Conservation (phyloP, 2,329 filamentous ascomycete genomes). For the Trichoderma aggressivum region DNA sequence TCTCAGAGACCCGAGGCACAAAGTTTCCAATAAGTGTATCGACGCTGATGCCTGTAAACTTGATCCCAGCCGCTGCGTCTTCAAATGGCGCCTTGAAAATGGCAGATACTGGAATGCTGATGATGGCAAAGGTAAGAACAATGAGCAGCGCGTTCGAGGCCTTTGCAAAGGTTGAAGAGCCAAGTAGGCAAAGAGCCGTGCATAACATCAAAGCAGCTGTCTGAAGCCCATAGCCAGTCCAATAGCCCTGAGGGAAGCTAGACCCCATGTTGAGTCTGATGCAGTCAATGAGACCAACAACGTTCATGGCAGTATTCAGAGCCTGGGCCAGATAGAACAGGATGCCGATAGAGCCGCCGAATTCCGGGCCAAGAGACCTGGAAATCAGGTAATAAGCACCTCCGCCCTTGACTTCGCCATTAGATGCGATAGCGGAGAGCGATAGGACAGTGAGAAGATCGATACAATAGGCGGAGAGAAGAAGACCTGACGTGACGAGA, state of each 20-base stretch:
- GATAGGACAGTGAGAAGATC: conserved; percentile 83
- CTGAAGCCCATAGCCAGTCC: conserved; percentile 73
- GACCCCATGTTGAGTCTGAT: conserved; percentile 70
- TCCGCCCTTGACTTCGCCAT: conserved; percentile 82
- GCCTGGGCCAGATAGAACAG: conserved; percentile 90
- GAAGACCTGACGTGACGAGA: conserved; percentile 52
- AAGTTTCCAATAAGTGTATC: conserved; percentile 72
- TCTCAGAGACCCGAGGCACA: conserved; percentile 63
- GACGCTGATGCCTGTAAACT: conserved; percentile 74
- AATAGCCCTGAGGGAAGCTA: conserved; percentile 66
- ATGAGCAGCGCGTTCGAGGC: conserved; percentile 74
- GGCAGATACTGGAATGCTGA: conserved; percentile 80
- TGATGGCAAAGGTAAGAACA: conserved; percentile 67
- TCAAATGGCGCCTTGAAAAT: conserved; percentile 65
- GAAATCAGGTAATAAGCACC: conserved; percentile 89
- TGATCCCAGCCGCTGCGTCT: conserved; percentile 58
- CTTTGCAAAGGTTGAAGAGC: conserved; percentile 74
- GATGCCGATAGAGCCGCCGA: conserved; percentile 82
- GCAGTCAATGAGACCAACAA: conserved; percentile 82
- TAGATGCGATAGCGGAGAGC: conserved; percentile 83
- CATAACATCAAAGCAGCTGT: conserved; percentile 69
- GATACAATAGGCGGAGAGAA: conserved; percentile 72
- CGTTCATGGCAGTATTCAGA: conserved; percentile 82
- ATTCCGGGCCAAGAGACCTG: conserved; percentile 79
- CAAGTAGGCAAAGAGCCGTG: conserved; percentile 72